Conservation (phyloP, 345 rosid species). For the Aquilaria sinensis region DNA sequence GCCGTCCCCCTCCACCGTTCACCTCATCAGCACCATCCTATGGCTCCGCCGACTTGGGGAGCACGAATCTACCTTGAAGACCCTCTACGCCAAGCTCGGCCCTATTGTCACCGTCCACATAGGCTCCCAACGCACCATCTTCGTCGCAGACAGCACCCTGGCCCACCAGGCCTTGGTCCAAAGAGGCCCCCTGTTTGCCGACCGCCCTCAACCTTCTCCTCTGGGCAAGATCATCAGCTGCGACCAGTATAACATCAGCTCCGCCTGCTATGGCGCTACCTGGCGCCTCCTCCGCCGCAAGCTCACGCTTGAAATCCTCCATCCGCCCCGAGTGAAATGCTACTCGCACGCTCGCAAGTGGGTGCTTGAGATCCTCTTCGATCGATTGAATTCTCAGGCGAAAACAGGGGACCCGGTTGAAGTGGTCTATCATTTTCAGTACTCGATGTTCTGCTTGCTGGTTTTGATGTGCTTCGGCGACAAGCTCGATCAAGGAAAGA, state of each 20-base stretch:
- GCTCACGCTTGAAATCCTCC: slow-evolving; percentile 38
- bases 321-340: slow-evolving; percentile 6
- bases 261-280: slow-evolving; percentile 34
- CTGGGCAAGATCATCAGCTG: slow-evolving; percentile 11
- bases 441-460: slow-evolving; percentile 7
- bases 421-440: slow-evolving; percentile 1
- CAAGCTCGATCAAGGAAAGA: slow-evolving; percentile 20
- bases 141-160: slow-evolving; percentile 21
- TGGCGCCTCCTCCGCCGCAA: slow-evolving; percentile 42
- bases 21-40: neutral
- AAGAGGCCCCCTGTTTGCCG: slow-evolving; percentile 4
- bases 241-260: slow-evolving; percentile 32
- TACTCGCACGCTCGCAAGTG: slow-evolving; percentile 28
- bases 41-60: neutral
- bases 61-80: neutral
- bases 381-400: neutral
- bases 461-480: slow-evolving; percentile 29
- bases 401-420: neutral
- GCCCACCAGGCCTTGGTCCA: slow-evolving; percentile 12
- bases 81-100: neutral
- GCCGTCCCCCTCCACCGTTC: slow-evolving; percentile 19
- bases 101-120: neutral
- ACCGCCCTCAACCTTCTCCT: slow-evolving; percentile 3
- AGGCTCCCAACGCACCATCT: slow-evolving; percentile 12
- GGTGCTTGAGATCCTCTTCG: slow-evolving; percentile 25